phyloP scores from a whole-genome alignment of 805 yeast genomes.

The Wickerhamomyces canadensis region DNA sequence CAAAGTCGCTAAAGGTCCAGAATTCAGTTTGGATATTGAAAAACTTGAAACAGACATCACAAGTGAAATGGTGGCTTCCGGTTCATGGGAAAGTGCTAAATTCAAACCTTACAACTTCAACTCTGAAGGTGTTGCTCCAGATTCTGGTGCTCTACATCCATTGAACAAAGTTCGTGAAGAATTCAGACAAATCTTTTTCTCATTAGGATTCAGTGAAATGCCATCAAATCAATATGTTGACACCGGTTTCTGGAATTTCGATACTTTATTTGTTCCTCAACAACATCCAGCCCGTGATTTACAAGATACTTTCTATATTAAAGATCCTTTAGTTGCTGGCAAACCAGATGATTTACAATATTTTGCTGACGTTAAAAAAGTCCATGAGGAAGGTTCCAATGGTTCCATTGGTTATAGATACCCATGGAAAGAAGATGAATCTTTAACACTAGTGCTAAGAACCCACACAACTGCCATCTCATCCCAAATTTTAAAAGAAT shows the following conservation, averaged over 20 bases:
- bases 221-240: constrained; percentile 98
- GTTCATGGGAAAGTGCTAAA: constrained; percentile 74
- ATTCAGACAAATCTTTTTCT: constrained; percentile 94
- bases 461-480: constrained; percentile 98
- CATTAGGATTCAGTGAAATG: constrained; percentile 98
- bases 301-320: constrained; percentile 96
- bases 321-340: constrained; percentile 81
- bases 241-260: constrained; percentile 98
- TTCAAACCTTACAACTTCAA: constrained; percentile 96
- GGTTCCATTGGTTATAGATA: constrained; percentile 98
- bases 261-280: constrained; percentile 93
- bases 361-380: constrained; percentile 72
- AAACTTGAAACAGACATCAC: constrained; percentile 91
- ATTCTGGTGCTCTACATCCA: constrained; percentile 94
- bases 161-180: constrained; percentile 95
- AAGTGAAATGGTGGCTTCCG: constrained; percentile 80
- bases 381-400: constrained; percentile 83
- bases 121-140: constrained; percentile 86
- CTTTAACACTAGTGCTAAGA: constrained; percentile 86
- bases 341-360: constrained; percentile 77
- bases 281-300: constrained; percentile 99
- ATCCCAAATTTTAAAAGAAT: constrained; percentile 75
- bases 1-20: constrained; percentile 71
- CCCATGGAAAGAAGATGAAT: constrained; percentile 92
- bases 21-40: constrained; percentile 75